Base-by-base conservation (phyloP, 345 rosid species). In the Garcia nutans region DNA sequence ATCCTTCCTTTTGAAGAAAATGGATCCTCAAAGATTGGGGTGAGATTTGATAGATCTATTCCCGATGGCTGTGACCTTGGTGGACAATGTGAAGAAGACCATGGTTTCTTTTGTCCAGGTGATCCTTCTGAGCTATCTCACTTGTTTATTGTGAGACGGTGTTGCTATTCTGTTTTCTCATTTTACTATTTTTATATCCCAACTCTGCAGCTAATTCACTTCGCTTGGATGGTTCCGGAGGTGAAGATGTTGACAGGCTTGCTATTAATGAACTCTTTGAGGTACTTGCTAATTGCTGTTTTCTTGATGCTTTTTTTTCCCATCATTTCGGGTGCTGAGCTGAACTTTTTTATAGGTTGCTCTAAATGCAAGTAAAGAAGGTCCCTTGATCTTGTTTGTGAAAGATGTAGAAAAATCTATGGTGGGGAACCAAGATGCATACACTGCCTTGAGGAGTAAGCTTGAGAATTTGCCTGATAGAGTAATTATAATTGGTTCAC, bases 21-120 rank as follows among this genome's bases (percentile, higher is more conserved):
- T 76, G 88, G 86, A 75, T 83, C 87, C 77, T 94, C 98, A 49
- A 96, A 96, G 80, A 78, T 96, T 75, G 98, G 99, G 58, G 93
- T 96, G 74, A 93, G 98, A 82, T 96, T 96, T 77, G 99, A 96
- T 85, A 92, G 73, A 78, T 72, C 93, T 65, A 86, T 96, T 56
- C 88, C 84, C 13, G 97, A 92, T 79, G 99, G 99, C 89, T 93
- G 86, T 76, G 91, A 91, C 83, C 97, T 96, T 71, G 99, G 98
- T 74, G 99, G 97, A 62, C 89, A 64, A 66, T 96, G 99, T 79
- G 97, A 96, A 82, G 93, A 86, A 77, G 97, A 88, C 70, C 95
- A 81, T 65, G 98, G 99, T 28, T 96, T 93, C 79, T 96, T 93
- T 74, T 96, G 98, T 89, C 72, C 91, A 75, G 97, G 99, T 96